phyloP scores from a whole-genome alignment of 1,139 yeast species.

The Blastobotrys elegans region DNA sequence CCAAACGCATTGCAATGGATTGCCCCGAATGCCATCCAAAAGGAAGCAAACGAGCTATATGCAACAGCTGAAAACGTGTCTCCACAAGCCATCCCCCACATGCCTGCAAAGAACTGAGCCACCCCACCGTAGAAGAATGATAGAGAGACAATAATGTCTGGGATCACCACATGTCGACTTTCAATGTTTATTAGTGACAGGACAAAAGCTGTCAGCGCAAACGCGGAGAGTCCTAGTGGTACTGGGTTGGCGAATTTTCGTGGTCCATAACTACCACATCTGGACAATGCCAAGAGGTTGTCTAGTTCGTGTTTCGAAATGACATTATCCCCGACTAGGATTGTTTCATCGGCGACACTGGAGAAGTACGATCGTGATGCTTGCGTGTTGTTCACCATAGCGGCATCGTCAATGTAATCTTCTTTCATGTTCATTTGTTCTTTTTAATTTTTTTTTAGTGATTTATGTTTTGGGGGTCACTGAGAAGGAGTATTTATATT shows the following conservation, averaged over 20 bases:
- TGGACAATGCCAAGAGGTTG: slow-evolving; percentile 64
- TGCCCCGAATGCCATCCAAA: slow-evolving; percentile 77
- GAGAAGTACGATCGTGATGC: slow-evolving; percentile 2
- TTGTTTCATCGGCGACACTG: slow-evolving; percentile 48
- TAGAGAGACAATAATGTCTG: slow-evolving; percentile 61
- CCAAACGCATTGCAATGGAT: slow-evolving; percentile 69
- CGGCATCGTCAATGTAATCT: neutral
- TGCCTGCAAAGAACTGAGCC: slow-evolving; percentile 67
- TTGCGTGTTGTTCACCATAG: neutral
- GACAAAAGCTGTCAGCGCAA: slow-evolving; percentile 81
- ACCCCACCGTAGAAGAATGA: slow-evolving; percentile 83
- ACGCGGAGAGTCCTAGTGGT: slow-evolving; percentile 81
- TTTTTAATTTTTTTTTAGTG: too few relatives aligned
- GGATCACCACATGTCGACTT: slow-evolving; percentile 51
- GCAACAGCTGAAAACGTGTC: slow-evolving; percentile 90
- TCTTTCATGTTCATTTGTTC: neutral
- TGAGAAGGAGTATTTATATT: too few relatives aligned
- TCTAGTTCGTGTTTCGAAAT: slow-evolving; percentile 56
- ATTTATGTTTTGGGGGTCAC: neutral
- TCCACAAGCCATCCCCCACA: slow-evolving; percentile 64
- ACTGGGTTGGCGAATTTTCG: slow-evolving; percentile 49
- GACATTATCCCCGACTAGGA: slow-evolving; percentile 68
- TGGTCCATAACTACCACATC: slow-evolving; percentile 39
- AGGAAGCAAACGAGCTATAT: slow-evolving; percentile 74
- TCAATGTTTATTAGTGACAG: slow-evolving; percentile 59